These are phyloP conservation scores for Claviceps lovelessii DNA, from an alignment of 2,329 filamentous ascomycete species.

Conservation along the genomic window DNA sequence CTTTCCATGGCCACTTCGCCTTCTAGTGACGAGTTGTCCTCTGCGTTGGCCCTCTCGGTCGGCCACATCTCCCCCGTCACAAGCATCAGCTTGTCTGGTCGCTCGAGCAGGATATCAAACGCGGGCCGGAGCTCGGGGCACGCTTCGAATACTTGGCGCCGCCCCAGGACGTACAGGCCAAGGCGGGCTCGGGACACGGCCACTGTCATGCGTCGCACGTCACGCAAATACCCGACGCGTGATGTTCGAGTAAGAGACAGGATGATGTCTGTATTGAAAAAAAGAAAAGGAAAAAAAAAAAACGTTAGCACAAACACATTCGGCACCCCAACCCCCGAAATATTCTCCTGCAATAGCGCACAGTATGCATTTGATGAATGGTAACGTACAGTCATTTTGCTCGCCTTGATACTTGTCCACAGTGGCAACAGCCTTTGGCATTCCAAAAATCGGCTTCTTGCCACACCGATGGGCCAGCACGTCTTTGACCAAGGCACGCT, in stretches of 20 bases:
- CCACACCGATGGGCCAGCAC: constrained; percentile 73
- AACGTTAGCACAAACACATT: neutral
- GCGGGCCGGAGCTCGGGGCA: constrained; percentile 79
- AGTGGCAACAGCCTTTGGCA: constrained; percentile 81
- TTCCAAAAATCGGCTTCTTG: constrained; percentile 69
- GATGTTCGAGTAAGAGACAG: constrained; percentile 83
- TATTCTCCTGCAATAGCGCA: neutral
- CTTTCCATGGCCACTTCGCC: constrained; percentile 66
- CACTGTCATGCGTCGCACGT: constrained; percentile 85
- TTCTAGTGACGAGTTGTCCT: constrained; percentile 28
- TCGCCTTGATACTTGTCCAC: constrained; percentile 99
- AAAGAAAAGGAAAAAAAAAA: neutral
- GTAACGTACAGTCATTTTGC: constrained; percentile 84
- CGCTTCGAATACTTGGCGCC: constrained; percentile 73
- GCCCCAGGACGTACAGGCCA: constrained; percentile 82
- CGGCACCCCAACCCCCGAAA: too few species aligned
- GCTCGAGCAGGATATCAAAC: constrained; percentile 61
- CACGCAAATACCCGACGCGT: constrained; percentile 79
- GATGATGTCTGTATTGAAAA: constrained; percentile 55
- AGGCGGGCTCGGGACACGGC: constrained; percentile 84
- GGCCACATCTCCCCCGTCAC: constrained; percentile 81
- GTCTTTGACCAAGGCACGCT: constrained; percentile 75
- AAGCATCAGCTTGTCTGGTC: constrained; percentile 69
- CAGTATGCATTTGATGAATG: neutral
- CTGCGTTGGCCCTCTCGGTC: constrained; percentile 36